A percentile compares a stretch with the other conserved stretches of the same genome.
phyloP scores from a whole-genome alignment of 495 filamentous ascomycete genomes.

The Eremomyces bilateralis region DNA sequence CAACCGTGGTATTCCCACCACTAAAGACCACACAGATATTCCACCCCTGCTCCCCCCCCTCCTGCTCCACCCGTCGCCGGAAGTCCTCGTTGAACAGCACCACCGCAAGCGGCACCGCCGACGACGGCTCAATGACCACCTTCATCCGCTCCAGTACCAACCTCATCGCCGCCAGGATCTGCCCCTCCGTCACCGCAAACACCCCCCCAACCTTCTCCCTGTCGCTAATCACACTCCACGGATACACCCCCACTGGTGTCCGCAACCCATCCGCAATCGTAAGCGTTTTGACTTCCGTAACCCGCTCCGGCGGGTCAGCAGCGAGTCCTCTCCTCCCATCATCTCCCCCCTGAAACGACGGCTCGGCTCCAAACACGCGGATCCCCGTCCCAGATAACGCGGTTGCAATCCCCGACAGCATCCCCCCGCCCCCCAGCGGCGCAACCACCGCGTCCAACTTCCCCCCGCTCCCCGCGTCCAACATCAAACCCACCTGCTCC shows the following conservation, averaged over 20 bases:
- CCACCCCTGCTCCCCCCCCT: constrained; percentile 56
- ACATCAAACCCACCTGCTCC: constrained; percentile 36
- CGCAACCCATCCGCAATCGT: constrained; percentile 84
- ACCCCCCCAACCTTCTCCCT: constrained; percentile 45
- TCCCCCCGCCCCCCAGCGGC: constrained; percentile 72
- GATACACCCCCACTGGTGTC: constrained; percentile 56
- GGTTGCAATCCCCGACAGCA: constrained; percentile 66
- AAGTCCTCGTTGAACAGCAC: constrained; percentile 76
- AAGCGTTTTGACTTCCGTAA: constrained; percentile 43
- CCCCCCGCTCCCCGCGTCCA: constrained; percentile 13
- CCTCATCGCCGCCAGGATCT: constrained; percentile 58
- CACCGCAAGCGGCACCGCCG: constrained; percentile 66
- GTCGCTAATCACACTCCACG: constrained; percentile 68
- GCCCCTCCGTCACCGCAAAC: constrained; percentile 57
- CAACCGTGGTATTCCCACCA: constrained; percentile 79
- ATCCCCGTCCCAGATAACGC: constrained; percentile 42
- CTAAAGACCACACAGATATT: constrained; percentile 74
- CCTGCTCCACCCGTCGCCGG: constrained; percentile 39
- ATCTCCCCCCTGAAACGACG: constrained; percentile 63
- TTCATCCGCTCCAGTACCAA: constrained; percentile 81
- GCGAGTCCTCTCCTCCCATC: constrained; percentile 51
- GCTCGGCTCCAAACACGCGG: constrained; percentile 83
- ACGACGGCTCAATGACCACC: constrained; percentile 75
- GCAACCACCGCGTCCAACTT: constrained; percentile 59
- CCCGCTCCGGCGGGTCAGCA: constrained; percentile 28